Evolutionary conservation across 306 rosid genomes (phyloP).

Genomic region (Oemleria cerasiformis): DNA sequence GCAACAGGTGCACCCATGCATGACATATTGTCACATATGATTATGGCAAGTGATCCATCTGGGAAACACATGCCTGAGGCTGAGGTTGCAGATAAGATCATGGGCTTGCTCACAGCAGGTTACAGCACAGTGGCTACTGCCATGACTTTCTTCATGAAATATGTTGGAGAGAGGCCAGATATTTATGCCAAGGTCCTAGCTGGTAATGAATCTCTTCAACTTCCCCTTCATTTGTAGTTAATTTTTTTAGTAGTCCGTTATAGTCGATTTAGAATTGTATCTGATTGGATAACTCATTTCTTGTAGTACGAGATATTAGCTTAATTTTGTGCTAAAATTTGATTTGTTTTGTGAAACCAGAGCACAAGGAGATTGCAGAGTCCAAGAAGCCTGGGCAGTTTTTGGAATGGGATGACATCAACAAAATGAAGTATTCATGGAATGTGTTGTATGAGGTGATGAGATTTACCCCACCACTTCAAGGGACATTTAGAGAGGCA

Average conservation of each 20-base stretch:
- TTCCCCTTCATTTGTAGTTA: not conserved
- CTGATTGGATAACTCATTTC: not conserved
- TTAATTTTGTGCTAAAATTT: not conserved
- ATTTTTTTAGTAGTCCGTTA: not conserved
- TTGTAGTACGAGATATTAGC: too few species aligned
- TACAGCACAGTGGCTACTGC: constrained; percentile 45
- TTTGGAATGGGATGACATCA: constrained; percentile 36
- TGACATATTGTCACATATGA: constrained; percentile 50
- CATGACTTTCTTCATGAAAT: constrained; percentile 68
- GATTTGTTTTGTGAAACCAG: constrained; percentile 5
- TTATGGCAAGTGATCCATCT: constrained; percentile 40
- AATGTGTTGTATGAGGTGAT: constrained; percentile 35
- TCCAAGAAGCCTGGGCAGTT: constrained; percentile 25
- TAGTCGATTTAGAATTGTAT: too few species aligned
- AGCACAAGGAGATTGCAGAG: constrained; percentile 30
- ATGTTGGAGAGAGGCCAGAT: constrained; percentile 50
- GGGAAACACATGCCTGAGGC: constrained; percentile 64
- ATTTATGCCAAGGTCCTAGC: constrained; percentile 50
- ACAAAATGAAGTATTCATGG: constrained; percentile 43
- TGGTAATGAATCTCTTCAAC: constrained; percentile 25
- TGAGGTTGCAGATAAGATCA: constrained; percentile 51
- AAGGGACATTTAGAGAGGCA: constrained; percentile 43
- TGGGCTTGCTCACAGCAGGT: constrained; percentile 62
- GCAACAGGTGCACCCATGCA: constrained; percentile 43
- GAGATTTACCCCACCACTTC: constrained; percentile 44